Conservation (phyloP, 331 rosid species). For the Rhamnella rubrinervis region DNA sequence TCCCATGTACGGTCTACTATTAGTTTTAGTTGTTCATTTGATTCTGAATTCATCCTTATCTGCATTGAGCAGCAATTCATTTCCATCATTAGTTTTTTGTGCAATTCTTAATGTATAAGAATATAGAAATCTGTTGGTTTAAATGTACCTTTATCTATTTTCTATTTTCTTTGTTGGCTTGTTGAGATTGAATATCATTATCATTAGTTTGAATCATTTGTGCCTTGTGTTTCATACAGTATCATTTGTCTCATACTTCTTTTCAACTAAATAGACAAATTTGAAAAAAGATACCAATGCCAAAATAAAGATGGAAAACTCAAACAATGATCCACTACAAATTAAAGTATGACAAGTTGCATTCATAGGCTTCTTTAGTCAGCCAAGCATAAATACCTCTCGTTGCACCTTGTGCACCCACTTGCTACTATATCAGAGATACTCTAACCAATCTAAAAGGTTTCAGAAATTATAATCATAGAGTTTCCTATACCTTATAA, state of each 20-base stretch:
- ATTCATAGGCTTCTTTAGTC: neutral
- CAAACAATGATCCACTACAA: slow-evolving; percentile 1
- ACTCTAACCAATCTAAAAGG: slow-evolving; percentile 4
- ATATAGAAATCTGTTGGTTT: neutral
- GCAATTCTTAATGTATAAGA: neutral
- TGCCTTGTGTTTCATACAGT: neutral
- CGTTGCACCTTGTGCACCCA: slow-evolving; percentile 5
- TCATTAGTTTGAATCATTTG: too few relatives aligned
- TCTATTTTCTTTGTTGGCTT: too few relatives aligned
- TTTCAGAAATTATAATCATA: neutral
- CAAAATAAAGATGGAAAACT: neutral
- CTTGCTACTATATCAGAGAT: slow-evolving; percentile 15
- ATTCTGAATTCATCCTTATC: neutral
- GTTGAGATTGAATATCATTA: too few relatives aligned
- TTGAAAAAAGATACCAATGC: neutral
- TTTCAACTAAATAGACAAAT: too few relatives aligned
- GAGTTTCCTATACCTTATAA: neutral
- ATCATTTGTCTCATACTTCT: neutral
- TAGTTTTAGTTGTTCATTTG: slow-evolving; percentile 21
- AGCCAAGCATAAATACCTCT: too few relatives aligned
- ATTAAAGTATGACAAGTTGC: slow-evolving; percentile 13
- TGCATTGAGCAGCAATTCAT: neutral
- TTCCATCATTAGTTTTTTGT: slow-evolving; percentile 4
- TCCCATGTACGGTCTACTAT: slow-evolving; percentile 3
- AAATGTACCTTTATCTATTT: slow-evolving; percentile 4